Percentiles rank a stretch among this genome's conserved stretches.
phyloP scores from a whole-genome alignment of 345 rosid species.

The Hibiscus mutabilis region DNA sequence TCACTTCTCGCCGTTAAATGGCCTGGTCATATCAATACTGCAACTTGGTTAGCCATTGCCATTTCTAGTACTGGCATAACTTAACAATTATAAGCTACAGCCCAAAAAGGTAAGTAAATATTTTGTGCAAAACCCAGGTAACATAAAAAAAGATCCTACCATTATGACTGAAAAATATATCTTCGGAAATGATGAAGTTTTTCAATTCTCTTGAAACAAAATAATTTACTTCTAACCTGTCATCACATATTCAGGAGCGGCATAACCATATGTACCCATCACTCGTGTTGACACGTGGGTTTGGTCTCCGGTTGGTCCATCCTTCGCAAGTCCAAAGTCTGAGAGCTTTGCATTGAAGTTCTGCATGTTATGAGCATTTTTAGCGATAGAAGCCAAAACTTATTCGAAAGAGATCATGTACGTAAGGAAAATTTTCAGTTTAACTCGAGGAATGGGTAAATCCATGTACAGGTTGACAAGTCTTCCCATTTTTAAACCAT shows the following conservation, averaged over 20 bases:
- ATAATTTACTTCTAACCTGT: conserved; percentile 56
- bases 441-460: not conserved
- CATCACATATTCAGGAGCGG: conserved; percentile 97
- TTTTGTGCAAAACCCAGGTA: not conserved
- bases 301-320: conserved; percentile 97
- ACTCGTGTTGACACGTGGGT: conserved; percentile 97
- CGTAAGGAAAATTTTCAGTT: not conserved
- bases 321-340: conserved; percentile 95
- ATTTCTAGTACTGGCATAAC: not conserved
- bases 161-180: too few species aligned
- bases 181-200: not conserved
- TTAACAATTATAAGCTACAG: not conserved
- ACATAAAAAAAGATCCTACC: too few species aligned
- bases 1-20: conserved; percentile 94
- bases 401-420: not conserved
- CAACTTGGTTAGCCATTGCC: conserved; percentile 6
- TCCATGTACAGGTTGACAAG: not conserved
- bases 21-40: conserved; percentile 40
- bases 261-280: conserved; percentile 97
- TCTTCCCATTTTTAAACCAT: too few species aligned
- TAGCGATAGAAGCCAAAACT: conserved; percentile 19
- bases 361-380: conserved; percentile 38
- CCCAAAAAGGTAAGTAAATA: not conserved
- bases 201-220: conserved; percentile 3
- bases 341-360: conserved; percentile 85